phyloP scores from a whole-genome alignment of 2,329 filamentous ascomycete genomes.

The Cladophialophora psammophila region DNA sequence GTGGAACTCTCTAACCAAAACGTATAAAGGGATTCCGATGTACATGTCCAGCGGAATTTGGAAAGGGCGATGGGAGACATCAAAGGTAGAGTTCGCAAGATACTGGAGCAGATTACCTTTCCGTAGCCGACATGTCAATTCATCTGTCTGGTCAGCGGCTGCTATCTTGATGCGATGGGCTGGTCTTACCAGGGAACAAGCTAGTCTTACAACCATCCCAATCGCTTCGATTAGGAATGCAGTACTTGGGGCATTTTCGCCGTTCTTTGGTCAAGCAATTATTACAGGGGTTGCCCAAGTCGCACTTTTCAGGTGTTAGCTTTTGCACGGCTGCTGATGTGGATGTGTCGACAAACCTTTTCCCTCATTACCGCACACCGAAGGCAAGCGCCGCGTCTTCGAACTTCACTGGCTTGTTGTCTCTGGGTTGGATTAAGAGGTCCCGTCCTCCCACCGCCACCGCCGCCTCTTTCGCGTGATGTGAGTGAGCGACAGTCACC shows the following conservation, averaged over 20 bases:
- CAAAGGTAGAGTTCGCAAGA: conserved; percentile 23
- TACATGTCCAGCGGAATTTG: conserved; percentile 28
- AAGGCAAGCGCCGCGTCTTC: conserved; percentile 34
- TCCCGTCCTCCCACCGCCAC: conserved; percentile 21
- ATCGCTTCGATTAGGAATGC: conserved; percentile 28
- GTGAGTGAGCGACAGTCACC: background rate
- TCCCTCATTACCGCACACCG: conserved; percentile 37
- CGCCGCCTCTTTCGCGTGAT: conserved; percentile 26
- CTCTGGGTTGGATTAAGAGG: conserved; percentile 28
- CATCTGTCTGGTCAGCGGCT: conserved; percentile 25
- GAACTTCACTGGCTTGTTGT: conserved; percentile 33
- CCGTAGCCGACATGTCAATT: conserved; percentile 27
- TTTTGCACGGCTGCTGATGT: conserved; percentile 22
- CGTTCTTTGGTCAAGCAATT: conserved; percentile 32
- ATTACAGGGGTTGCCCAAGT: conserved; percentile 21
- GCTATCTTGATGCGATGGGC: background rate
- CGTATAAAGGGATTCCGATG: conserved; percentile 21
- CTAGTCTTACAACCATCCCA: conserved; percentile 24
- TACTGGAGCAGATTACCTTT: conserved; percentile 18
- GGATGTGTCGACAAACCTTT: conserved; percentile 22
- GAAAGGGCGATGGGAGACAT: conserved; percentile 16
- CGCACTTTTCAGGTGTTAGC: conserved; percentile 35
- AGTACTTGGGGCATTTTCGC: conserved; percentile 34
- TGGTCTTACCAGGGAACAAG: conserved; percentile 30
- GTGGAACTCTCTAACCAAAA: conserved; percentile 29